These are phyloP conservation scores for Benincasa hispida DNA, from an alignment of 306 rosid species.

Conservation along the genomic window DNA sequence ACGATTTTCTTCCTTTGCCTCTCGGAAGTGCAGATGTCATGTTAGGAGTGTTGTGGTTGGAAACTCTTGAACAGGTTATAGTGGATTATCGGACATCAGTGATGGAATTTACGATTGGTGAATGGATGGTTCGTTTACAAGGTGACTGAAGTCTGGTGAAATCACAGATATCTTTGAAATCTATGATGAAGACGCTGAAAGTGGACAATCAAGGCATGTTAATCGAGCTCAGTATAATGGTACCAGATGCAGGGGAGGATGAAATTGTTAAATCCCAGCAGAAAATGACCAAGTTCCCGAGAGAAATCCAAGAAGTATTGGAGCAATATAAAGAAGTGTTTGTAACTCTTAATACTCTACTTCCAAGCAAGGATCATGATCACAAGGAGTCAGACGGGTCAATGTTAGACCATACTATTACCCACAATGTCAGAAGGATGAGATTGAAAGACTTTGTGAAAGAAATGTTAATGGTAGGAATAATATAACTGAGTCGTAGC, in stretches of 20 bases:
- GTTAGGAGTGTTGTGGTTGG: not conserved
- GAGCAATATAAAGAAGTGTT: not conserved
- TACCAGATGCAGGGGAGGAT: rapidly evolving
- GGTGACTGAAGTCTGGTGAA: not conserved
- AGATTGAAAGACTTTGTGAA: too few relatives aligned
- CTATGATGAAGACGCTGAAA: too few relatives aligned
- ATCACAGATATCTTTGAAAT: too few relatives aligned
- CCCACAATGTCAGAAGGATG: too few relatives aligned
- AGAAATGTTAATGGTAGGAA: too few relatives aligned
- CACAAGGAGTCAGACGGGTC: too few relatives aligned
- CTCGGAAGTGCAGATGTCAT: not conserved
- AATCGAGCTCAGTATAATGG: too few relatives aligned
- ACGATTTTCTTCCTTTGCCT: not conserved
- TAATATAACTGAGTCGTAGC: too few relatives aligned
- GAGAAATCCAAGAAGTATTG: not conserved
- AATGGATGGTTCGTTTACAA: not conserved
- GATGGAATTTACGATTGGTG: not conserved
- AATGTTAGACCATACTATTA: too few relatives aligned
- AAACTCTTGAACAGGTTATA: not conserved
- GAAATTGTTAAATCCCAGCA: too few relatives aligned
- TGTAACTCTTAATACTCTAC: rapidly evolving
- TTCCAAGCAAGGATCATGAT: too few relatives aligned
- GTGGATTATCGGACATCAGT: not conserved
- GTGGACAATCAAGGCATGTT: too few relatives aligned
- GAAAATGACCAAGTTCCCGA: not conserved